phyloP scores from a whole-genome alignment of 2,329 filamentous ascomycete species.

The Xylariaceae sp. region DNA sequence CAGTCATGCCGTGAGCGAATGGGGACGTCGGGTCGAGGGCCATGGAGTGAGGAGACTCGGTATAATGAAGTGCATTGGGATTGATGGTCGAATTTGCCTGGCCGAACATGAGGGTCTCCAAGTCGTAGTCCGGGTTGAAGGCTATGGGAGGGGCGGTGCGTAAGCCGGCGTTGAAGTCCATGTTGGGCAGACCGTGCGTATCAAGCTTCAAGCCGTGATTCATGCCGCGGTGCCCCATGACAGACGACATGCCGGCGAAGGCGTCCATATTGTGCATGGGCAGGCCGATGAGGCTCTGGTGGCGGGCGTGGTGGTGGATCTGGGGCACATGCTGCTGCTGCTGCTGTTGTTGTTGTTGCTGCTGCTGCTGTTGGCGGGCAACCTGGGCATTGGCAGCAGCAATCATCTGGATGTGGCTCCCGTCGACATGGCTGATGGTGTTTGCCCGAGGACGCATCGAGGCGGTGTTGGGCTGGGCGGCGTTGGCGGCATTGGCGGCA shows the following conservation, averaged over 20 bases:
- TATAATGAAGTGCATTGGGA: conserved; percentile 77
- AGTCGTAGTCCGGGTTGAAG: conserved; percentile 64
- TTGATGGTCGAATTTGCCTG: conserved; percentile 64
- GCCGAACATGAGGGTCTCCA: conserved; percentile 69
- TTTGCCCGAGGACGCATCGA: conserved; percentile 87
- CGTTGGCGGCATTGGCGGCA: conserved; percentile 39
- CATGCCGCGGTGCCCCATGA: conserved; percentile 64
- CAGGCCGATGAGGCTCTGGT: conserved; percentile 71
- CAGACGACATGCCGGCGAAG: conserved; percentile 70
- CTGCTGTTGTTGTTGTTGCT: neutral
- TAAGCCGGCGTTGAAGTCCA: conserved; percentile 66
- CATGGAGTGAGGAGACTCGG: conserved; percentile 69
- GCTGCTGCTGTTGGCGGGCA: conserved; percentile 37
- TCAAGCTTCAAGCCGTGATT: conserved; percentile 77
- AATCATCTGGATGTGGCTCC: conserved; percentile 69
- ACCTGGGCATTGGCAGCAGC: conserved; percentile 56
- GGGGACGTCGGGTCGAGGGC: conserved; percentile 61
- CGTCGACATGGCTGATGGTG: conserved; percentile 92
- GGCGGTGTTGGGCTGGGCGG: conserved; percentile 48
- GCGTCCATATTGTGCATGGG: conserved; percentile 57
- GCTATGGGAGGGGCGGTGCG: conserved; percentile 72
- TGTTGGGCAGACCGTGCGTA: conserved; percentile 64
- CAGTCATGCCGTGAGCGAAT: conserved; percentile 56
- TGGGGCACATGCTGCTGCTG: conserved; percentile 17
- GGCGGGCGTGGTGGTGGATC: conserved; percentile 65